Evolutionary conservation across 306 rosid genomes (phyloP), one percentile per base, ranked within the genome.

Genomic region (Ziziphus jujuba): DNA sequence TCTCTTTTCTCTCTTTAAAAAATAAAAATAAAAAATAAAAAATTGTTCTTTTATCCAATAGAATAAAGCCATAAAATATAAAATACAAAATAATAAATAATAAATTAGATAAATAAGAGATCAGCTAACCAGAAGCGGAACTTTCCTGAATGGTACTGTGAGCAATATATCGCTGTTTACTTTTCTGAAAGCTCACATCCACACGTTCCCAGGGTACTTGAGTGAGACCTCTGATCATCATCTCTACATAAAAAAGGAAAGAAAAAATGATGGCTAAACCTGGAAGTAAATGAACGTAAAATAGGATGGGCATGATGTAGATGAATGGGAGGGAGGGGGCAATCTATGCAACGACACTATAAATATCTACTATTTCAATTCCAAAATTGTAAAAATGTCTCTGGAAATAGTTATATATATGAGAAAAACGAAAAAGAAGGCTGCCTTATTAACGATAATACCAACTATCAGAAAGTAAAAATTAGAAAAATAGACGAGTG

Each of bases 71-170:
- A 77, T 23, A 22, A 9, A 47, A 33, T 65, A 61, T 33, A 59
- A 34, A 25, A 11, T 9, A 5, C 31, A 56, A 23, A 56, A 22
- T 22, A 22, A 64, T 48, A 23, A 56, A 22, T 22, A 22, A 64
- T 48, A 68, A 71, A 74, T 33, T 59, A 35, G 36, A 67, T 24
- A 12, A 34, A 38, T 40, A 53, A 34, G 58, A 76, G 51, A 43
- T 56, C 44, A 49, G 40, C 38, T 54, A 73, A 11, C 16, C 36
- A 12, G 61, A 40, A 66, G 21, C 44, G 36, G 62, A 66, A 75
- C 77, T 83, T 77, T 79, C 97, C 99, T 93, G 99, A 79, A 93
- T 93, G 54, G 99, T 93, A 79, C 76, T 88, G 79, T 93, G 99
- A 72, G 99, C 99, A 80, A 88, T 44, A 40, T 76, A 90, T 61